Conservation (phyloP, 495 filamentous ascomycete genomes). For the Lasiosphaeria hispida region DNA sequence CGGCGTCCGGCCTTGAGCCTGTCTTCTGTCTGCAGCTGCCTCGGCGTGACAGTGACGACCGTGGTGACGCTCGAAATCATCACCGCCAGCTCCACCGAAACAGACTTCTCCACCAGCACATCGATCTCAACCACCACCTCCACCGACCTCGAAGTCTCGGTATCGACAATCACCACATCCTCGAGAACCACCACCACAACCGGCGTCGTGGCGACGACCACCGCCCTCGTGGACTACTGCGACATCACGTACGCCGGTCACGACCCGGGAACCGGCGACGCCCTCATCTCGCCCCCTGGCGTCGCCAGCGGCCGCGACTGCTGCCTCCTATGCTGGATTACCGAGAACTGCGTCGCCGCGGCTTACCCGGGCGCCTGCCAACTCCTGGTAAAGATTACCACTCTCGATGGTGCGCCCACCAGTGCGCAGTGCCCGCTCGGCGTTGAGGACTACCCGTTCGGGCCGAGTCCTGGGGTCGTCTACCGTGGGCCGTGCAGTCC, state of each 20-base stretch:
- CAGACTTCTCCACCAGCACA: background rate
- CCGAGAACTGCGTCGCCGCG: constrained; percentile 4
- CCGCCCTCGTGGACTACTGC: background rate
- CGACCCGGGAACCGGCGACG: background rate
- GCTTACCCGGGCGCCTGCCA: background rate
- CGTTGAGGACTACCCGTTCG: background rate
- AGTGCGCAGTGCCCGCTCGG: constrained; percentile 2
- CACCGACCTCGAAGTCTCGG: background rate
- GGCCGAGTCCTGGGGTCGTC: too few species aligned
- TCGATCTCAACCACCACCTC: background rate
- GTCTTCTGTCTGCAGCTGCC: constrained; percentile 6
- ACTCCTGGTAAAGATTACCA: background rate
- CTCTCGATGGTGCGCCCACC: constrained; percentile 2
- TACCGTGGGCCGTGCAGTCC: too few species aligned
- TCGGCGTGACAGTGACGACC: background rate
- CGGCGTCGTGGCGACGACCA: background rate
- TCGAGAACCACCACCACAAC: background rate
- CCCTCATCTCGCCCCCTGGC: background rate
- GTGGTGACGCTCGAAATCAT: background rate
- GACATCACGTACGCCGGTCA: background rate
- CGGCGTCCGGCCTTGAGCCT: background rate
- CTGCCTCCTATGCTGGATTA: background rate
- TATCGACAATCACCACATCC: background rate
- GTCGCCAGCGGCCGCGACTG: background rate
- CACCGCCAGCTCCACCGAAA: background rate